Evolutionary conservation across 805 yeast genomes (phyloP), one percentile per base, ranked within the genome.

Genomic region (Metschnikowia koreensis): DNA sequence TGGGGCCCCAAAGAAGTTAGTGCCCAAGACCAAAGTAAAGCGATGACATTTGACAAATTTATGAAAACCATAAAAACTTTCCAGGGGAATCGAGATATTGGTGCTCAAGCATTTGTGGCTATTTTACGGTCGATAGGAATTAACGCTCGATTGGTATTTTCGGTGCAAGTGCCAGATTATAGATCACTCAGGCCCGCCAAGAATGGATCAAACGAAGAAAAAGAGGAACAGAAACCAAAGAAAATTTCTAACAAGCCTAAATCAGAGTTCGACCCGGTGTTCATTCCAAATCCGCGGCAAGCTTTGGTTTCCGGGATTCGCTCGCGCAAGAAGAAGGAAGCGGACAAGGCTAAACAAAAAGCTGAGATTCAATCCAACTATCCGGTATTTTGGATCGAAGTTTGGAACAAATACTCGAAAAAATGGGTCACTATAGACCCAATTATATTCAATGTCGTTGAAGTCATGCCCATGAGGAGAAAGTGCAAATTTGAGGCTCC

Each of bases 381-480:
- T 61, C 97, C 97, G 0, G 77, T 91, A 0, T 91, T 86, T 63
- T 94, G 99, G 99, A 84, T 84, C 22, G 99, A 94, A 65, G 97
- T 88, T 0, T 93, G 96, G 96, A 92, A 93, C 64, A 79, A 79
- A 46, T 81, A 78, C 52, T 69, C 82, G 6, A 77, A 82, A 52
- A 80, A 76, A 46, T 93, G 97, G 96, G 78, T 91, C n/a, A 81
- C 96, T 1, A 76, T 91, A 1, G 99, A 94, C 61, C 94, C 97
- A 0, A 71, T 85, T 0, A 84, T 85, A 29, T 77, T 84, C 50
- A 68, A 80, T 50, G 67, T 78, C 8, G 81, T 89, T 38, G 96
- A 89, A 66, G 73, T 80, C 34, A 79, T 86, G 7, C 80, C 81
- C 7, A 65, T 69, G 64, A 66, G 79, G 50, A 70, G 81, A 11